Percentiles rank a stretch among this genome's conserved stretches.
phyloP scores from a whole-genome alignment of 768 basidiomycete species.

The Russula virescens region DNA sequence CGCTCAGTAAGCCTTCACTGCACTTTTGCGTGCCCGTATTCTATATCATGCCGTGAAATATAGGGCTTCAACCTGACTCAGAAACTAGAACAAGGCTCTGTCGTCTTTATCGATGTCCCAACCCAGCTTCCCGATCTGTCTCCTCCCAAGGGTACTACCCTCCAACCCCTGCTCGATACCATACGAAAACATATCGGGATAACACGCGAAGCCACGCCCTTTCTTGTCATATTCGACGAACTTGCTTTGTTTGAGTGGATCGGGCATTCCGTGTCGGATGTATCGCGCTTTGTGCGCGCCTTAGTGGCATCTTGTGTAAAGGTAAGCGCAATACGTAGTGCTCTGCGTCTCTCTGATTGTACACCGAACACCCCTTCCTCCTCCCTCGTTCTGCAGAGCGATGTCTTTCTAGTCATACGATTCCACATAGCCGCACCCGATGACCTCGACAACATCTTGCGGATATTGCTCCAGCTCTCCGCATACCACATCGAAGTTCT shows the following conservation, averaged over 20 bases:
- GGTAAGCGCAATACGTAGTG: constrained; percentile 32
- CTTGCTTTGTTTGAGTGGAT: constrained; percentile 66
- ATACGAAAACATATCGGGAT: constrained; percentile 9
- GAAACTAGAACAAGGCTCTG: too few species aligned
- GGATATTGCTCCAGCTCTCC: constrained; percentile 53
- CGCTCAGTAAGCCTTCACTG: too few species aligned
- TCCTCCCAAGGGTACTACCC: constrained; percentile 17
- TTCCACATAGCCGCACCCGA: constrained; percentile 51
- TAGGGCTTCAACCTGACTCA: too few species aligned
- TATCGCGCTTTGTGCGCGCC: constrained; percentile 56
- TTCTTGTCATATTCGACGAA: constrained; percentile 66
- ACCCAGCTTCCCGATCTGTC: constrained; percentile 32
- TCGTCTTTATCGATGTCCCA: constrained; percentile 35
- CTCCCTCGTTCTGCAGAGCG: constrained; percentile 35
- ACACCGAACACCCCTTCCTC: neutral
- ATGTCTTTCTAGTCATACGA: constrained; percentile 53
- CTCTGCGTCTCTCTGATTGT: neutral
- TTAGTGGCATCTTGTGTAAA: constrained; percentile 50
- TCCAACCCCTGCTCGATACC: constrained; percentile 24
- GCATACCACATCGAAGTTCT: constrained; percentile 67
- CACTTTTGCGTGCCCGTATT: too few species aligned
- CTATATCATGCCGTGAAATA: too few species aligned
- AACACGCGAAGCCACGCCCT: constrained; percentile 18
- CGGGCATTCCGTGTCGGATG: constrained; percentile 46
- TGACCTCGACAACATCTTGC: constrained; percentile 57